Evolutionary conservation across 306 rosid species (phyloP).

Genomic region (Prosopis cineraria): DNA sequence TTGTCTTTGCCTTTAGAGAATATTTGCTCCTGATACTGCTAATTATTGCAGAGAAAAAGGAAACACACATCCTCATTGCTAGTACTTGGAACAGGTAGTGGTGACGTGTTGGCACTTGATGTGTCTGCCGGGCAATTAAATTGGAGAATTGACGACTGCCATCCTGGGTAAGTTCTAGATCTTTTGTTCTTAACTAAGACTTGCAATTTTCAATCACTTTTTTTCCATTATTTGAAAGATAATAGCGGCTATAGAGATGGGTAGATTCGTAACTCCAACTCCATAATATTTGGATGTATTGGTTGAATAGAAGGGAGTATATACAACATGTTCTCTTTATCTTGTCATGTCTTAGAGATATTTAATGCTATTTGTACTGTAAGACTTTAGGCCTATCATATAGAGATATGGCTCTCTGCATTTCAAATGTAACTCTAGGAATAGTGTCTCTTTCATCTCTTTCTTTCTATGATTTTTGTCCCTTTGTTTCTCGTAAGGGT

Average conservation of each 20-base stretch:
- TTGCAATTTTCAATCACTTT: not conserved
- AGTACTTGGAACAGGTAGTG: conserved; percentile 90
- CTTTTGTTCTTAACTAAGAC: not conserved
- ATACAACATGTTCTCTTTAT: not conserved
- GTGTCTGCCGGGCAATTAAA: conserved; percentile 77
- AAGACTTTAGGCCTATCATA: not conserved
- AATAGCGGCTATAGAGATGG: not conserved
- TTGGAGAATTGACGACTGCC: conserved; percentile 86
- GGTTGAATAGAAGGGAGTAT: not conserved
- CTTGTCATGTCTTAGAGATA: not conserved
- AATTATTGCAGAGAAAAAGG: conserved; percentile 70
- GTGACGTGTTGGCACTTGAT: conserved; percentile 83
- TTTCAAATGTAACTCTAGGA: not conserved
- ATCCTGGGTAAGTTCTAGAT: conserved; percentile 71
- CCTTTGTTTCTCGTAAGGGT: not conserved
- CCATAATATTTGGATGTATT: not conserved
- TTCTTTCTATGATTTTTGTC: not conserved
- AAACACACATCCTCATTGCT: conserved; percentile 67
- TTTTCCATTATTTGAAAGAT: conserved; percentile 12
- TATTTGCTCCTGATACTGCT: conserved; percentile 9
- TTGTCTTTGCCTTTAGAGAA: not conserved
- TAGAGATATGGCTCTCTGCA: not conserved
- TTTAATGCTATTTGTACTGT: not conserved
- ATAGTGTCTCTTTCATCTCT: not conserved
- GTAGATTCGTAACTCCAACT: not conserved